Evolutionary conservation across 2,329 filamentous ascomycete species (phyloP).

Genomic region (Tolypocladium tropicale): DNA sequence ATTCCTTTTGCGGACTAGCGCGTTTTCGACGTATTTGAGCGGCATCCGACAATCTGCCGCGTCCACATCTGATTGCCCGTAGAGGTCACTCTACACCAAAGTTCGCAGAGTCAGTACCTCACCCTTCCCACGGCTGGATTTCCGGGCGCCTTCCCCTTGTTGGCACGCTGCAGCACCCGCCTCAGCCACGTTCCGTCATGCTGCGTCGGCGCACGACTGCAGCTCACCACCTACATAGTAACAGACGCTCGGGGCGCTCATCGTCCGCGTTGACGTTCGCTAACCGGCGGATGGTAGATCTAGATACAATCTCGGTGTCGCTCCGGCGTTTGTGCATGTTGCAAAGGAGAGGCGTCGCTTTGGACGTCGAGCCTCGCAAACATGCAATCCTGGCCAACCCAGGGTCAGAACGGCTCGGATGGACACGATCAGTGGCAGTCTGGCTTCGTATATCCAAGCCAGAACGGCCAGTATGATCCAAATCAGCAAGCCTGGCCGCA

Average conservation of each 20-base stretch:
- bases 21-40: background rate
- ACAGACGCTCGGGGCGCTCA: background rate
- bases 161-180: background rate
- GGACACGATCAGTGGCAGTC: conserved; percentile 24
- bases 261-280: conserved; percentile 12
- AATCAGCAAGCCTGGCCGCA: conserved; percentile 27
- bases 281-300: conserved; percentile 19
- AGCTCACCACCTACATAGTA: background rate
- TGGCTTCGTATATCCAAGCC: conserved; percentile 21
- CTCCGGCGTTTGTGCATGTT: conserved; percentile 11
- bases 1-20: conserved; percentile 5
- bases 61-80: background rate
- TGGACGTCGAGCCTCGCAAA: conserved; percentile 10
- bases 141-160: background rate
- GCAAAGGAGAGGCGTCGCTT: conserved; percentile 5
- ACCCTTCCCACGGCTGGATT: background rate
- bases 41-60: conserved; percentile 8
- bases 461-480: conserved; percentile 27
- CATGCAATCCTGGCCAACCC: conserved; percentile 31
- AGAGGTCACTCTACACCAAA: conserved; percentile 2
- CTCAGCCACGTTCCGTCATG: background rate
- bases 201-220: background rate
- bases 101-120: conserved; percentile 5
- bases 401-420: conserved; percentile 25
- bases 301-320: conserved; percentile 8